Base-by-base conservation (phyloP, 2,329 filamentous ascomycete genomes). In the Aspergillus sp. region DNA sequence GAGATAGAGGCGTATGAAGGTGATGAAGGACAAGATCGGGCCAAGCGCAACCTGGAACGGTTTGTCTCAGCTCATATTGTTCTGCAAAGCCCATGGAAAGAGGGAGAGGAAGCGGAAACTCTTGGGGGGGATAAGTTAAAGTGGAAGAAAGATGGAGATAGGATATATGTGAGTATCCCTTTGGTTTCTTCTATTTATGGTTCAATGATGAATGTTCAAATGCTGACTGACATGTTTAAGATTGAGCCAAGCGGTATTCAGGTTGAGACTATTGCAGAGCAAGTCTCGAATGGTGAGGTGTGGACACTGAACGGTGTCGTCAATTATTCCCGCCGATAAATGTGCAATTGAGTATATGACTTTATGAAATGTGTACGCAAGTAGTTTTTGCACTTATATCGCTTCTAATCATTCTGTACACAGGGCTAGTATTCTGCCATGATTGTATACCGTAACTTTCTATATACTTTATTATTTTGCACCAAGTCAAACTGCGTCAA, bases 31-130 rank as follows among this genome's bases (percentile, higher is more conserved):
- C 84, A 89, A 68, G 87, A 91, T 56, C 82, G 92, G 49, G 93
- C 95, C 7, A 83, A 86, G 60, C 78, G 78, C 63, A 98, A 98
- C 68, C 72, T 98, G 61, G 81, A 83, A 68, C 80, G 84, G 39
- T 98, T 98, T 72, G 90, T 96, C 1, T 88, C 96, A 76, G 88
- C 89, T 45, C 95, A 99, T 75, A 81, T 97, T 53, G 83, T 98
- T 4, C 82, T 86, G 0, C 74, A 76, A 4, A 90, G 85, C 67
- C 91, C 92, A 0, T 98, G 93, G 93, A 74, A 78, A 24, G 85
- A 89, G 64, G 79, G 80, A 3, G 77, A 83, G 62, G 91, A 88
- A 74, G 80, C 84, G 1, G 83, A 86, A 76, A 89, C 89, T 0
- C 65, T 91, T 48, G 79, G 87, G 8, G 89, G 89, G 0, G 82